Evolutionary conservation across 306 rosid genomes (phyloP), one percentile per base, ranked within the genome.

Genomic region (Rubus parviflorus): DNA sequence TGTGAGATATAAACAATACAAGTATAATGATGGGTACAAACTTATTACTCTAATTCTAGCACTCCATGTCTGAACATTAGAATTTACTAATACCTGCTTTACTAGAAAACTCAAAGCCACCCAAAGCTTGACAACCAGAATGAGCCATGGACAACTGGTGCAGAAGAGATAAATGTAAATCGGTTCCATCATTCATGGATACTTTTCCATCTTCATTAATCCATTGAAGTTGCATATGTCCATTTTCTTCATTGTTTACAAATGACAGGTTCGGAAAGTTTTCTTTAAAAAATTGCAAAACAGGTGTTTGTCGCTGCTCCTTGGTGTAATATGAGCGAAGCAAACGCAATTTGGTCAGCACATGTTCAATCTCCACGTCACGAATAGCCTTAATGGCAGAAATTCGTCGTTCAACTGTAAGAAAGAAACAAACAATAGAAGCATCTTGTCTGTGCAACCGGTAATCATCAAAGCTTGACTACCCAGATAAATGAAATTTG

Each of bases 361-460:
- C 77, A 74, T 82, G 92, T 70, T 89, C 87, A 15, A 87, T 79
- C 77, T 95, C 93, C 61, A 92, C 89, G 38, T 95, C 96, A 17
- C 95, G 88, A 77, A 90, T 89, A 72, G 92, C 97, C 82, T 89
- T 91, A 76, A 90, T 88, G 37, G 95, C 93, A 60, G 81, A 76
- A 48, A 77, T 79, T 63, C 91, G 93, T 30, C 88, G 88, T 74
- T 88, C 96, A 81, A 90, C 90, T 79, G 84, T 52, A 49, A 70
- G n/a, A 38, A 23, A 19, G 2, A 11, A 80, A 60, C 51, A 48
- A 14, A 73, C 40, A 22, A 73, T 25, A 49, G 11, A 14, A 16
- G 46, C 77, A 60, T 2, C 48, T 56, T 42, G 67, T 73, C 69
- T 60, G 15, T 15, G 2, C 8, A 6, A 2, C 6, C 2, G 8